Evolutionary conservation across 2,329 filamentous ascomycete genomes (phyloP).

Genomic region (Coniosporium tulheliwenetii): DNA sequence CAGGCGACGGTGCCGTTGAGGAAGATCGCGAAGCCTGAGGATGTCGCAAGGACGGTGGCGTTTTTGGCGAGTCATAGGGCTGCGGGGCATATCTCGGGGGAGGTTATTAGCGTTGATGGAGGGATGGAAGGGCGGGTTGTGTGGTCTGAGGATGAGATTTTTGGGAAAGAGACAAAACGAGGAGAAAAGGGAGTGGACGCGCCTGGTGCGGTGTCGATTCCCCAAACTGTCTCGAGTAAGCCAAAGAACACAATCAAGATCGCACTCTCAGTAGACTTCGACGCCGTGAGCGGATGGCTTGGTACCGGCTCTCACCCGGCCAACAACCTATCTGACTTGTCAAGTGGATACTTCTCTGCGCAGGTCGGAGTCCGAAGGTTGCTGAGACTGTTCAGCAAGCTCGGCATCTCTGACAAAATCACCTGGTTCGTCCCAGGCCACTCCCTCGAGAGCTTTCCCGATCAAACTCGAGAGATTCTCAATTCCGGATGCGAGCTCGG

Average conservation of each 20-base stretch:
- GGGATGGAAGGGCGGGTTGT: conserved; percentile 35
- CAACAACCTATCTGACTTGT: conserved; percentile 41
- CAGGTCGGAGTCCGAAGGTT: conserved; percentile 41
- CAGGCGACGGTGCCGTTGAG: conserved; percentile 32
- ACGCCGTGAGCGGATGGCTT: conserved; percentile 44
- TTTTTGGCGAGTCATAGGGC: conserved; percentile 36
- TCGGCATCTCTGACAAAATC: conserved; percentile 33
- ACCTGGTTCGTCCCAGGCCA: conserved; percentile 48
- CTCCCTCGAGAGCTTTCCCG: conserved; percentile 40
- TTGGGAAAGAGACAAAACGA: conserved; percentile 5
- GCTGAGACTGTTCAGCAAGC: conserved; percentile 36
- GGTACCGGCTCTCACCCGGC: conserved; percentile 37
- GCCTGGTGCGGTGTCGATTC: not conserved
- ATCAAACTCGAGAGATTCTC: conserved; percentile 32
- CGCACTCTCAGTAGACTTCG: conserved; percentile 33
- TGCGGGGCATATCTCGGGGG: conserved; percentile 38
- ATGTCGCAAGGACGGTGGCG: conserved; percentile 32
- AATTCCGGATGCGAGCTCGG: conserved; percentile 38
- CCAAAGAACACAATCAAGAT: conserved; percentile 20
- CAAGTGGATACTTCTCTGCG: conserved; percentile 38
- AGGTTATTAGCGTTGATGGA: conserved; percentile 35
- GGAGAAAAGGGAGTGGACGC: not conserved
- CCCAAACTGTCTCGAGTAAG: not conserved
- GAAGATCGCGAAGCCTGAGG: conserved; percentile 32
- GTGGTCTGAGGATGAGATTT: conserved; percentile 29